phyloP scores from a whole-genome alignment of 2,329 filamentous ascomycete genomes.

The Trichophyton benhamiae region DNA sequence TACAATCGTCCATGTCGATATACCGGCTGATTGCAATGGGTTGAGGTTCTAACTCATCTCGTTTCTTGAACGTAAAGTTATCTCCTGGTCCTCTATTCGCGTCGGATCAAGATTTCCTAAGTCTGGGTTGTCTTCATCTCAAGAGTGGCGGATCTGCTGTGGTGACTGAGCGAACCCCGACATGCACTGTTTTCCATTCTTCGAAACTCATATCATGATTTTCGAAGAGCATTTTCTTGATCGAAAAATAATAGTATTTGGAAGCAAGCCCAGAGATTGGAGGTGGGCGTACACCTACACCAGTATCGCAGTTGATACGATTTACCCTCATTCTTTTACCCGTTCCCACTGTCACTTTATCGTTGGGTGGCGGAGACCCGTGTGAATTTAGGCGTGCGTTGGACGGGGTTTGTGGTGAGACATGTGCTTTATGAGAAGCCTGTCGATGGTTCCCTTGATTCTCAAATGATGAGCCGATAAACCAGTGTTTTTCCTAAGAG shows the following conservation, averaged over 20 bases:
- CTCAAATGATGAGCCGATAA: not conserved
- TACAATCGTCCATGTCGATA: not conserved
- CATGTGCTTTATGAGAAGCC: not conserved
- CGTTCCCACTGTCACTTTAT: not conserved
- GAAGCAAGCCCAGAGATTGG: not conserved
- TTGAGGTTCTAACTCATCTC: not conserved
- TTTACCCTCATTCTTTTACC: not conserved
- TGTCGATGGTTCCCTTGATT: not conserved
- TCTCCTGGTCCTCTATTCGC: not conserved
- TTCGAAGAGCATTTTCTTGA: not conserved
- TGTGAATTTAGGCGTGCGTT: not conserved
- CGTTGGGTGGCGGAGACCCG: not conserved
- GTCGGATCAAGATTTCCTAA: too few species aligned
- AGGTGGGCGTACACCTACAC: not conserved
- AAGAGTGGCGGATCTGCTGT: not conserved
- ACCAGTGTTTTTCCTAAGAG: not conserved
- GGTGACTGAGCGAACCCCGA: not conserved
- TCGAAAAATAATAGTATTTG: not conserved
- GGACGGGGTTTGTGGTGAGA: not conserved
- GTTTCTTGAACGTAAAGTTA: not conserved
- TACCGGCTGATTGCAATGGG: not conserved
- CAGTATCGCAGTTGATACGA: constrained; percentile 1
- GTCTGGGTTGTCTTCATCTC: not conserved
- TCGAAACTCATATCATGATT: not conserved
- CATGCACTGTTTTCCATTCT: not conserved